phyloP scores from a whole-genome alignment of 495 filamentous ascomycete genomes.

The Penicilliopsis zonata region DNA sequence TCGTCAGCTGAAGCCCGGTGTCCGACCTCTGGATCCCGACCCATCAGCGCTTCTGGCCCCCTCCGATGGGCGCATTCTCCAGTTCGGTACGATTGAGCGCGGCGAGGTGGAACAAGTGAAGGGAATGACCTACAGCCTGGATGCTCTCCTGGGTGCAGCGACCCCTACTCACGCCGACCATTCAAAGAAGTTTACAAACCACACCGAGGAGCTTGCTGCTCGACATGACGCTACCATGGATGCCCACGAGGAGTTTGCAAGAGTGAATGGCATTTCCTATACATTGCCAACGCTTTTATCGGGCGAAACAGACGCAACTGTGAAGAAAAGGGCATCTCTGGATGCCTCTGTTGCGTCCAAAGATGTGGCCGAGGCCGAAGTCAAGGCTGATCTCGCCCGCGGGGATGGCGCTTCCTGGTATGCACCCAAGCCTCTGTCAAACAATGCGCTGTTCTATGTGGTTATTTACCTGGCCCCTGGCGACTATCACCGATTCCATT shows the following conservation, averaged over 20 bases:
- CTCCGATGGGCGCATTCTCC: conserved; percentile 79
- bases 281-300: conserved; percentile 83
- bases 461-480: conserved; percentile 97
- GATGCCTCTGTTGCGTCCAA: conserved; percentile 58
- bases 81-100: conserved; percentile 82
- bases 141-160: conserved; percentile 72
- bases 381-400: conserved; percentile 70
- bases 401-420: conserved; percentile 66
- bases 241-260: conserved; percentile 82
- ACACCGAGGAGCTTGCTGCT: conserved; percentile 11
- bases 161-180: conserved; percentile 31
- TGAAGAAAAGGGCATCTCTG: conserved; percentile 26
- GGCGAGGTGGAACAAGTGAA: conserved; percentile 99
- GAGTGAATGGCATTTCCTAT: conserved; percentile 94
- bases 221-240: conserved; percentile 42
- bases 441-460: conserved; percentile 71
- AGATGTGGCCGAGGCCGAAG: conserved; percentile 61
- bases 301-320: conserved; percentile 33
- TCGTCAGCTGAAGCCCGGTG: conserved; percentile 79
- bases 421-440: conserved; percentile 46
- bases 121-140: conserved; percentile 93
- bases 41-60: conserved; percentile 70
- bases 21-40: conserved; percentile 75
- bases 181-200: conserved; percentile 23
- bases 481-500: conserved; percentile 98